Percentiles rank a stretch among this genome's conserved stretches.
Evolutionary conservation across 2,329 filamentous ascomycete species (phyloP).

Genomic region (Cladosporium sp.): DNA sequence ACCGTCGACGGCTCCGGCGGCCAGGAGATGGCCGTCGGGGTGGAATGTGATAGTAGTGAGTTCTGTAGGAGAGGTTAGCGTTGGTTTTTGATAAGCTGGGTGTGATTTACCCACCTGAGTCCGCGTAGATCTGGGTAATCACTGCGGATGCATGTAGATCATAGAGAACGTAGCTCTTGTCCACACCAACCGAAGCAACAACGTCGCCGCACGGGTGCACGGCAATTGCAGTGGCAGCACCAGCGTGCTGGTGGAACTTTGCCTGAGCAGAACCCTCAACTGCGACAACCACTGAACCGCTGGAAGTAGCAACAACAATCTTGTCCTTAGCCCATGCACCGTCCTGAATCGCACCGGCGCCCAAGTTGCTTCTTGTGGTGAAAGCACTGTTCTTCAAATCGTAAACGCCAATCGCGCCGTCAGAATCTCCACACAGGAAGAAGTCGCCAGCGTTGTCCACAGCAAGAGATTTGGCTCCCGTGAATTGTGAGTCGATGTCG

Average conservation of each 20-base stretch:
- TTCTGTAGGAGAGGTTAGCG: conserved; percentile 50
- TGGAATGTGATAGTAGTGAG: conserved; percentile 83
- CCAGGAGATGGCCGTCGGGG: conserved; percentile 92
- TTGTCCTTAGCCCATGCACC: conserved; percentile 66
- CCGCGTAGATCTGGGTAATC: conserved; percentile 76
- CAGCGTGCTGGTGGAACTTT: conserved; percentile 78
- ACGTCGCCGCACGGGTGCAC: conserved; percentile 82
- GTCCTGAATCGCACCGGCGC: conserved; percentile 67
- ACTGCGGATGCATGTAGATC: conserved; percentile 68
- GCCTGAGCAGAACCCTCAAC: conserved; percentile 68
- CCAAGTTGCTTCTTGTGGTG: conserved; percentile 63
- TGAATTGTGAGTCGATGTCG: conserved; percentile 59
- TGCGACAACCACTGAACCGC: conserved; percentile 78
- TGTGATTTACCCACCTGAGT: conserved; percentile 61
- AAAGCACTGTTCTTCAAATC: conserved; percentile 76
- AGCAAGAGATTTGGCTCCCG: conserved; percentile 59
- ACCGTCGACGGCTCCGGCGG: conserved; percentile 75
- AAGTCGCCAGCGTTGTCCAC: conserved; percentile 63
- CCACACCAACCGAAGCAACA: conserved; percentile 80
- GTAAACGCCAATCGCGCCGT: conserved; percentile 75
- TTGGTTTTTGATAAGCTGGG: conserved; percentile 10
- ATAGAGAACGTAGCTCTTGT: conserved; percentile 92
- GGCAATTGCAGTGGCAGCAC: conserved; percentile 73
- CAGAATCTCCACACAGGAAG: conserved; percentile 72
- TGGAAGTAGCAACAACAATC: conserved; percentile 71